Percentiles rank a stretch among this genome's conserved stretches.
phyloP scores from a whole-genome alignment of 176 grass and related monocot genomes.

The barley (Hordeum vulgare) region MorexV3_pseudomolecules_assembly NC_058519.1:661106949-661107448 shows the following conservation, averaged over 20 bases:
- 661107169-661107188: constrained; percentile 30
- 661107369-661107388: neutral
- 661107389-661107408: neutral
- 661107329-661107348: constrained; percentile 21
- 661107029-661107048: constrained; percentile 25
- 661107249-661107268: constrained; percentile 31
- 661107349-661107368: neutral
- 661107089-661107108: constrained; percentile 28
- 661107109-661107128: neutral
- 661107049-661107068: constrained; percentile 15
- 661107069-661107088: constrained; percentile 12
- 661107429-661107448: neutral
- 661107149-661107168: constrained; percentile 39
- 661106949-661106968: constrained; percentile 15
- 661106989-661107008: neutral
- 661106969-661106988: constrained; percentile 22
- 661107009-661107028: constrained; percentile 16
- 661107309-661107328: neutral
- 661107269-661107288: neutral
- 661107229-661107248: constrained; percentile 35
- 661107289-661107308: constrained; percentile 12
- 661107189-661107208: neutral
- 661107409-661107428: neutral
- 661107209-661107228: constrained; percentile 38
- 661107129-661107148: constrained; percentile 12